Base-by-base conservation (phyloP, 495 filamentous ascomycete genomes). In the Xylaria longipes region DNA sequence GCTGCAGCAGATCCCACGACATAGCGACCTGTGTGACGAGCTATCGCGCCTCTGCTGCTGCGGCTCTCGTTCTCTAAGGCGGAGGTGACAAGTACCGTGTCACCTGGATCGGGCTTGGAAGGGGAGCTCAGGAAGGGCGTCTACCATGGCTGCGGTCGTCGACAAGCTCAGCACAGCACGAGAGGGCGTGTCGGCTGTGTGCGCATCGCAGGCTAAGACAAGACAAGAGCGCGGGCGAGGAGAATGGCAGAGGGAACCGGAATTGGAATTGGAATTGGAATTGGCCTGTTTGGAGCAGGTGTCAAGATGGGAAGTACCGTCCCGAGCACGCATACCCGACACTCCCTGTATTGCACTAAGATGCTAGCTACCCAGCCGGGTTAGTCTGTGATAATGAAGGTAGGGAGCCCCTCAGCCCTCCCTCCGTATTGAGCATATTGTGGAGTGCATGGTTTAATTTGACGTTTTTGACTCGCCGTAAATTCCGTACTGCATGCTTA, bases 1-100 rank as follows among this genome's bases (percentile, higher is more conserved):
- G 88, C 83, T 89, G 89, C 70, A 93, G 86, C 82, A 93, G 85
- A 83, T 92, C 81, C 85, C 84, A 87, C 81, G 85, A 89, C 77
- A 79, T 79, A 79, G 77, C 77, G 73, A 77, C 71, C 71, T 64
- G 29, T 62, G 68, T 74, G 35, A 68, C 54, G 50, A 12, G 33
- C 64, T 48, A 45, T 45, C 66, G 41, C 63, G n/a, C 17, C 17
- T 35, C 60, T 45, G 20, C 58, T 70, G 41, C 33, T 63, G 46
- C 60, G 39, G 45, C 25, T 70, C 35, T 70, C 68, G 43, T 63
- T 71, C 69, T 71, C 50, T 58, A 56, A 37, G 45, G 17, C 56
- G 46, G 69, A 61, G 41, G 65, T 35, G 57, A 60, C 63, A 61
- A 22, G 45, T 29, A 68, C 54, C 70, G 65, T 68, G 70, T 72